Conservation (phyloP, 1,284 basidiomycete genomes). For the Heimioporus retisporus region DNA sequence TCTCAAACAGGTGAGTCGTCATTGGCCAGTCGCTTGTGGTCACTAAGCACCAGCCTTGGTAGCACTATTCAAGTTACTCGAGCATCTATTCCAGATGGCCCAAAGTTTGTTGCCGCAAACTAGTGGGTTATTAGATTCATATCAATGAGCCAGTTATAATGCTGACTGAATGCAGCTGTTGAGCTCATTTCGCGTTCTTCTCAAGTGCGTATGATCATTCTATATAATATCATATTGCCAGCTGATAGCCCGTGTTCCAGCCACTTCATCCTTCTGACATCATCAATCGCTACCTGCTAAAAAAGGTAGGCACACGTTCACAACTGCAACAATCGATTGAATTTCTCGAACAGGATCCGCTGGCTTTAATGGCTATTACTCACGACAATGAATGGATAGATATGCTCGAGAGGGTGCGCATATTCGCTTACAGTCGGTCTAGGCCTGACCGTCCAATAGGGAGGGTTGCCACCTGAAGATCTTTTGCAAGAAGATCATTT, state of each 20-base stretch:
- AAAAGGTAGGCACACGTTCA: neutral
- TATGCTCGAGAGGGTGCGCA: constrained; percentile 3
- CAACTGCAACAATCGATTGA: neutral
- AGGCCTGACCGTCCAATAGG: neutral
- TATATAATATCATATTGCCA: neutral
- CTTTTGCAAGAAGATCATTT: constrained; percentile 3
- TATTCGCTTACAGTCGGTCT: neutral
- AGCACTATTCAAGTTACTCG: neutral
- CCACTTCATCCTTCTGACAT: constrained; percentile 10
- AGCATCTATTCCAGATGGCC: neutral
- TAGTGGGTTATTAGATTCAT: neutral
- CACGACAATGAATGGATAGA: constrained; percentile 11
- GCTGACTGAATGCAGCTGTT: neutral
- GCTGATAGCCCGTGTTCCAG: neutral
- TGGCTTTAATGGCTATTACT: constrained; percentile 1
- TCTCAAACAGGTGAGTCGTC: neutral
- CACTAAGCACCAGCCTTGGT: too few species aligned
- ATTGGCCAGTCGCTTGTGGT: neutral
- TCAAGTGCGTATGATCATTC: neutral
- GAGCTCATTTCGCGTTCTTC: neutral
- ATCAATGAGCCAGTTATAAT: neutral
- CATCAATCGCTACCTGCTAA: constrained; percentile 13
- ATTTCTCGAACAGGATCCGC: neutral
- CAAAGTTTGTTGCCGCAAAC: neutral
- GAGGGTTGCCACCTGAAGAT: neutral